Base-by-base conservation (phyloP, 139 green algal species). In the Coccomyxa sp. region DNA sequence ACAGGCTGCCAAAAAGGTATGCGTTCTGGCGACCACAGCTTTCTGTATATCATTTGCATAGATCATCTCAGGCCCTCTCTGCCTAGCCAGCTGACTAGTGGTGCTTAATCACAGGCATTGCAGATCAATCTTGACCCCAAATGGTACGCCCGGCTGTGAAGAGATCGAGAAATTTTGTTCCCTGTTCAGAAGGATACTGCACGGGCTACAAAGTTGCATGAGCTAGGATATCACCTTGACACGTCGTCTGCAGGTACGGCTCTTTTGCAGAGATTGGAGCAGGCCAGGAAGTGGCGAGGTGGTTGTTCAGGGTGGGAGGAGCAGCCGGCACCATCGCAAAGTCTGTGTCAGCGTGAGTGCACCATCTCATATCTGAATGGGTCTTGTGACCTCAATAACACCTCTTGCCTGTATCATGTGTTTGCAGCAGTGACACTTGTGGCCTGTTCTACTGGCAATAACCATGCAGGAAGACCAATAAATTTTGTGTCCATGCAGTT, bases 231-330 rank as follows among this genome's bases (percentile, higher is more conserved):
- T 71, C 18, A 25, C 63, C 21, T 9, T 71, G 63, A 71, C 63
- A 25, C 63, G 10, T 71, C 10, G 7, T 15, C 18, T 25, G 63
- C 63, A 71, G 63, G 63, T 88, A 88, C 63, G 85, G 85, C 13
- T 60, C 79, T 25, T 27, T 84, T 25, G 84, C 83, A n/a, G 89
- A 92, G 71, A 92, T 92, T 84, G 89, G 89, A 17, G 89, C 89
- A 71, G 89, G 87, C 25, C 89, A 92, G 80, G 89, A 89, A 67
- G 89, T 92, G 11, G 87, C 89, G 9, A 68, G 89, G 28, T 92
- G 89, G 89, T 92, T 92, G 60, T 92, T 92, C 81, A 68, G 81
- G 57, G 86, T 87, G 16, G 81, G 84, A 16, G 83, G 79, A 25
- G 83, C 85, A 13, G 82, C 82, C 13, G 84, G 84, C 25, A 86